These are phyloP conservation scores for Mycena rebaudengoi DNA, from an alignment of 768 basidiomycete species.

Conservation along the genomic window DNA sequence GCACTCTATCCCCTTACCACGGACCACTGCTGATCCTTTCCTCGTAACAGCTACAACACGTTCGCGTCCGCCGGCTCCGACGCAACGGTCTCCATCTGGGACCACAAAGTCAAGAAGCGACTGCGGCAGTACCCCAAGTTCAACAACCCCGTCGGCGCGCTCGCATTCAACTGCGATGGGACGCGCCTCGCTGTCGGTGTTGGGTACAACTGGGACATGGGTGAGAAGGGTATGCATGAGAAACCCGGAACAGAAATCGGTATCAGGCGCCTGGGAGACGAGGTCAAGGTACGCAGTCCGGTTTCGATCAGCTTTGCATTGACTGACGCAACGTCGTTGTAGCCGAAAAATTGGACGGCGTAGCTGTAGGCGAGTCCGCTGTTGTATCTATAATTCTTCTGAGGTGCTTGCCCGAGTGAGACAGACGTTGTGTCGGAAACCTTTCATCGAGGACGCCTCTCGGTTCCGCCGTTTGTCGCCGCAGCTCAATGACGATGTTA, in stretches of 20 bases:
- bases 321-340: background rate
- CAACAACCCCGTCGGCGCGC: constrained; percentile 73
- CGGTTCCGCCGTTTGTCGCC: no score
- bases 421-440: no score
- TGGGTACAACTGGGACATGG: constrained; percentile 92
- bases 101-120: constrained; percentile 95
- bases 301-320: background rate
- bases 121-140: constrained; percentile 90
- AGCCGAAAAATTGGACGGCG: constrained; percentile 41
- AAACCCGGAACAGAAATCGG: constrained; percentile 69
- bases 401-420: background rate
- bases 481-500: no score
- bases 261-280: constrained; percentile 74
- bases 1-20: constrained; percentile 33
- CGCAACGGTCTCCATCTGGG: constrained; percentile 95
- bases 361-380: constrained; percentile 26
- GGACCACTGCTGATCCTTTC: background rate
- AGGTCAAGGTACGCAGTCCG: constrained; percentile 68
- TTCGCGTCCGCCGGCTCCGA: constrained; percentile 97
- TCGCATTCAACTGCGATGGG: constrained; percentile 88
- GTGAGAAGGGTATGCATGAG: constrained; percentile 74
- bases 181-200: constrained; percentile 83
- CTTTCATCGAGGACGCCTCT: no score
- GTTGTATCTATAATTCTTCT: constrained; percentile 21
- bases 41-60: constrained; percentile 76